Conservation (phyloP, 257 asterid genomes). For the Ajuga chamaepitys region DNA sequence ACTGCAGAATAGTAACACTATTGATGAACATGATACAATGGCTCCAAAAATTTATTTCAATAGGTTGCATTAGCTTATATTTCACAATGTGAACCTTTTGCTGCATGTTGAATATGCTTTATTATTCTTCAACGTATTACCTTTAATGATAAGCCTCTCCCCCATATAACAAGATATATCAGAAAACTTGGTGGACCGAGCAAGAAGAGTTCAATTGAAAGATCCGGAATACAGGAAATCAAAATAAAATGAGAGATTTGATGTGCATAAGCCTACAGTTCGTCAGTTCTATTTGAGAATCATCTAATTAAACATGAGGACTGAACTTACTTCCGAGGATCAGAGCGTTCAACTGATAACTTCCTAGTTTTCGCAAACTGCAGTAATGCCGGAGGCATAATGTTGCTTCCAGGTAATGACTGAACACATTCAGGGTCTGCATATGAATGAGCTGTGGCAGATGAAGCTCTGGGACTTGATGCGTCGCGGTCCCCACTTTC, state of each 20-base stretch:
- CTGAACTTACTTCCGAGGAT: slow-evolving; percentile 76
- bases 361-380: slow-evolving; percentile 91
- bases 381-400: slow-evolving; percentile 58
- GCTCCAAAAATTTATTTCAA: background rate
- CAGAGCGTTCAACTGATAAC: slow-evolving; percentile 81
- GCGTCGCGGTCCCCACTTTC: slow-evolving; percentile 51
- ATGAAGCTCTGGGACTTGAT: slow-evolving; percentile 66
- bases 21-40: background rate
- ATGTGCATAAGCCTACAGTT: background rate
- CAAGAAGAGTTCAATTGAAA: too few relatives aligned
- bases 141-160: background rate
- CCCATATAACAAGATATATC: background rate
- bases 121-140: background rate
- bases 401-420: slow-evolving; percentile 65
- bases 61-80: background rate
- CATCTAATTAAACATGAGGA: background rate
- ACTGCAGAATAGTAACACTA: background rate
- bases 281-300: background rate
- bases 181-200: slow-evolving; percentile 4
- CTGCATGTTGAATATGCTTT: background rate
- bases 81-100: background rate
- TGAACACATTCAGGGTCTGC: slow-evolving; percentile 76
- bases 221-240: background rate
- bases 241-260: background rate
- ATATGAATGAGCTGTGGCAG: slow-evolving; percentile 60